Evolutionary conservation across 192 early-diverging fungal species (phyloP), one percentile per base, ranked within the genome.

Genomic region (Podochytrium sp.): DNA sequence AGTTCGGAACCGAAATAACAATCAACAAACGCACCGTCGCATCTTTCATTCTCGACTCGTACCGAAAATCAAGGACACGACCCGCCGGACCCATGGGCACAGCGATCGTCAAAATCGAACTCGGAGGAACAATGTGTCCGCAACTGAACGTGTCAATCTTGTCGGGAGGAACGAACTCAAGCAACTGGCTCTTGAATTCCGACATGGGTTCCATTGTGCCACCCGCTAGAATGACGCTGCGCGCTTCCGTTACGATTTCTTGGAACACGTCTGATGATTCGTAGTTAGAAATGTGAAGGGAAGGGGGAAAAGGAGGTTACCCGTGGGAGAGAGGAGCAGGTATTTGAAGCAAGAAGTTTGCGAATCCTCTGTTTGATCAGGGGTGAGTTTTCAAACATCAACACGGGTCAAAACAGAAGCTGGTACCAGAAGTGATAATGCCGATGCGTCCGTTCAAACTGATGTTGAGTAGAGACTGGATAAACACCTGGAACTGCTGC

Each of bases 171-270:
- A 91, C 12, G 41, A 79, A 81, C 25, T 84, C 86, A 62, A 92
- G 86, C 27, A 93, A 69, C 74, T 76, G 71, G 56, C 35, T 43
- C 6, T 39, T 74, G 6, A 84, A 75, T 30, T 82, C 84, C 62
- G 83, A 75, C 32, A 94, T 90, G 1, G 95, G 95, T 69, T 90
- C 88, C 92, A 98, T 94, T 0, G 96, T 98, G 25, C 96, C 96
- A 65, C 96, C 95, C 0, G 94, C 93, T 29, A 98, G 79, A 6
- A 98, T 77, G 0, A 98, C 89, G 35, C 92, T 89, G 42, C 92
- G 81, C 0, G 95, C 91, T 51, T 97, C 91, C 4, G 87, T 77
- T 3, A 95, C 89, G 14, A 98, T 84, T 20, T 85, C 85, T 58
- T 83, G 77, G 76, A 98, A 96, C 4, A 82, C 80, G 60, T 91